Evolutionary conservation across 148 eudicot species (phyloP).

Genomic region (Vaccinium myrtillus): DNA sequence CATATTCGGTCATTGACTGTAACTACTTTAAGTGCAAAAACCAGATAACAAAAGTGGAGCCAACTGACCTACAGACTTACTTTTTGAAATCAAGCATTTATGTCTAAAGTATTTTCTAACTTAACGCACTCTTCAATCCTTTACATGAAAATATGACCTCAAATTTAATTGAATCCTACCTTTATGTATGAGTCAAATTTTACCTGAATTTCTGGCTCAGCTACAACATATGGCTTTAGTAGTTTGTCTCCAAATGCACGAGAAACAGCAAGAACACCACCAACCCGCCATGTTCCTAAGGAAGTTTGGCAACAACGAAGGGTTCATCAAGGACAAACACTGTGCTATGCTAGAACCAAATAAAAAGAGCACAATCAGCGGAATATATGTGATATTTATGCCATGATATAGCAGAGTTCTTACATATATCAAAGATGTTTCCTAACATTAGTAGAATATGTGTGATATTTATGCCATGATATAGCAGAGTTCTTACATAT

Average conservation of each 20-base stretch:
- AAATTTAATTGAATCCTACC: background rate
- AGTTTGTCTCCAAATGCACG: slow-evolving; percentile 75
- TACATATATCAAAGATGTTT: background rate
- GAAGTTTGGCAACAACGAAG: slow-evolving; percentile 12
- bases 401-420: background rate
- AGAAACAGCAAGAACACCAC: slow-evolving; percentile 82
- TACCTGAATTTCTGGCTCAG: slow-evolving; percentile 82
- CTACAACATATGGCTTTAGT: slow-evolving; percentile 65
- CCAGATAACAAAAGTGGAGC: background rate
- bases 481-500: background rate
- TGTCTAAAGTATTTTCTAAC: background rate
- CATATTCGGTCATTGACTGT: background rate
- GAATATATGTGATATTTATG: too few species aligned
- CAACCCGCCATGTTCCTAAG: slow-evolving; percentile 90
- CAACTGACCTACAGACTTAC: background rate
- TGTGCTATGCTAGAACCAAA: background rate
- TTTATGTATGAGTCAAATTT: background rate
- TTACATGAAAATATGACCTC: background rate
- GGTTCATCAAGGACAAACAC: background rate
- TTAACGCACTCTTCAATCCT: background rate
- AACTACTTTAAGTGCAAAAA: background rate
- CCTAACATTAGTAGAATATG: background rate
- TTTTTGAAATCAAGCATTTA: background rate
- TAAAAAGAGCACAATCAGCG: background rate
- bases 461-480: too few species aligned